Evolutionary conservation across 768 basidiomycete genomes (phyloP).

Genomic region (Scleroderma citrinum): DNA sequence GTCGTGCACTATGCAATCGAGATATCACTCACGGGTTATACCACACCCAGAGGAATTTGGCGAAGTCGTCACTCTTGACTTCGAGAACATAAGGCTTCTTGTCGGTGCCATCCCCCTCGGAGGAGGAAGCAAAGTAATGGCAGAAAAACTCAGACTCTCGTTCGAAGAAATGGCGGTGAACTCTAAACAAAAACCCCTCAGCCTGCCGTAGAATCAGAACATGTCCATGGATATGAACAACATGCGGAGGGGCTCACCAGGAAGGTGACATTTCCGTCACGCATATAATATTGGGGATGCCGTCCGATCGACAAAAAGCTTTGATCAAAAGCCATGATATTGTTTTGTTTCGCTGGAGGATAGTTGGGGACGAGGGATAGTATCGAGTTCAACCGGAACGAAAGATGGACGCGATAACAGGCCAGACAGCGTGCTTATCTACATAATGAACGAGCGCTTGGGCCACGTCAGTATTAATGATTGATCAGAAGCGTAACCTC

Average conservation of each 20-base stretch:
- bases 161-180: constrained; percentile 35
- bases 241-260: constrained; percentile 34
- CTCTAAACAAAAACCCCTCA: constrained; percentile 23
- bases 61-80: constrained; percentile 36
- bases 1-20: neutral
- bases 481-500: too few species aligned
- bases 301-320: constrained; percentile 16
- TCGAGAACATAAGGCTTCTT: constrained; percentile 14
- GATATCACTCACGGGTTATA: constrained; percentile 45
- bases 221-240: neutral
- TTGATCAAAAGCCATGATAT: neutral
- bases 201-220: constrained; percentile 22
- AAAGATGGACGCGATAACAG: neutral
- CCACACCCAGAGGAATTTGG: constrained; percentile 46
- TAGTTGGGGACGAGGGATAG: neutral
- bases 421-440: constrained; percentile 12
- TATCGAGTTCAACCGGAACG: neutral
- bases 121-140: constrained; percentile 17
- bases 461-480: too few species aligned
- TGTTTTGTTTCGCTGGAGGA: neutral
- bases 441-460: too few species aligned
- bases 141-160: constrained; percentile 30
- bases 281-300: constrained; percentile 42
- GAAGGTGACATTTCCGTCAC: constrained; percentile 49
- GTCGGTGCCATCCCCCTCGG: neutral